These are phyloP conservation scores for Neovahlkampfia damariscottae DNA, from an alignment of 78 protist species.

Conservation along the genomic window DNA sequence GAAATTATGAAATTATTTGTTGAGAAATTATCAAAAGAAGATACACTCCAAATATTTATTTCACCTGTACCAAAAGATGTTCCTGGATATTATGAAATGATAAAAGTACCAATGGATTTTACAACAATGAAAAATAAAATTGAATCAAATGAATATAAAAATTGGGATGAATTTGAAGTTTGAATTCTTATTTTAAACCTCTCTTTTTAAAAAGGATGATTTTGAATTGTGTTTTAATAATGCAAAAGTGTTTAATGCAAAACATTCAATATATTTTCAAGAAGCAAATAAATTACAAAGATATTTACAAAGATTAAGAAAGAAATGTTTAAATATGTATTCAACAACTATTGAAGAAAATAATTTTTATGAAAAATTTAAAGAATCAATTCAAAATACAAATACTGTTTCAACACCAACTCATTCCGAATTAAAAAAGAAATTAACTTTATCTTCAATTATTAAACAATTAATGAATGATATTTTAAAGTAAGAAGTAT, in stretches of 20 bases:
- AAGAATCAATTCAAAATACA: neutral
- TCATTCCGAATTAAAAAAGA: neutral
- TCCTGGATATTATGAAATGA: neutral
- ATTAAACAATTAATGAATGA: too few relatives aligned
- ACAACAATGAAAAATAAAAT: neutral
- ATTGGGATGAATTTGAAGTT: neutral
- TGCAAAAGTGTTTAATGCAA: neutral
- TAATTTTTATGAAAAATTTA: neutral
- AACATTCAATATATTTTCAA: neutral
- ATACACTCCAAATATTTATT: neutral
- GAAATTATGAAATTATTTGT: neutral
- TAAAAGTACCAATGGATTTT: neutral
- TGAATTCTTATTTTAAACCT: too few relatives aligned
- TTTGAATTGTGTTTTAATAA: neutral
- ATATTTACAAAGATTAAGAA: neutral
- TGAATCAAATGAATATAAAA: neutral
- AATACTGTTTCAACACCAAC: neutral
- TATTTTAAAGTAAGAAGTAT: too few relatives aligned
- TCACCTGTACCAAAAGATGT: neutral
- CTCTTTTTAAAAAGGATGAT: too few relatives aligned
- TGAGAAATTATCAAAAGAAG: neutral
- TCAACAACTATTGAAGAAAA: too few relatives aligned
- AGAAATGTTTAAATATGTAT: neutral
- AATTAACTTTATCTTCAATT: too few relatives aligned
- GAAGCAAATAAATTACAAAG: neutral